Percentiles rank a stretch among this genome's conserved stretches.
phyloP scores from a whole-genome alignment of 2,329 filamentous ascomycete species.

The Monilinia fructicola region DNA sequence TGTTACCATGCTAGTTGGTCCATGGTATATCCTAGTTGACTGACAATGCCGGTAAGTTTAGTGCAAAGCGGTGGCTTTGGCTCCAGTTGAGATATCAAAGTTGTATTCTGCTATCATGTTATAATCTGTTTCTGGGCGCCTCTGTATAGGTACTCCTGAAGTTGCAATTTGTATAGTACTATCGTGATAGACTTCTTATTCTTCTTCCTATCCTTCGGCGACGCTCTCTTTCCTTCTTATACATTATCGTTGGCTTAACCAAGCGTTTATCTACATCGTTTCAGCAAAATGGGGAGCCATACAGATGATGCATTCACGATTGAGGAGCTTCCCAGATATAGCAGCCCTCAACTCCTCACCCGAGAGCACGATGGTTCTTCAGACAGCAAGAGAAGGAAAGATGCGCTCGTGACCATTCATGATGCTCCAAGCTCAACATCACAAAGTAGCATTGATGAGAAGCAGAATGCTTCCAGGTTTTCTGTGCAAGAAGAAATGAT shows the following conservation, averaged over 20 bases:
- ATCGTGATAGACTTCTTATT: background rate
- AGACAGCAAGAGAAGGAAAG: background rate
- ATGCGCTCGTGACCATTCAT: slow-evolving; percentile 8
- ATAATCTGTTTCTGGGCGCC: slow-evolving; percentile 4
- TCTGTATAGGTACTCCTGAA: background rate
- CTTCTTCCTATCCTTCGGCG: background rate
- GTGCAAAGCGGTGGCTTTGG: background rate
- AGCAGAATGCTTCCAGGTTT: background rate
- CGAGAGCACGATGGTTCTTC: background rate
- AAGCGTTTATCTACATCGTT: background rate
- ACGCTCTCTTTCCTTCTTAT: background rate
- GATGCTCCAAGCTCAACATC: slow-evolving; percentile 1
- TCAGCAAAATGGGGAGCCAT: background rate
- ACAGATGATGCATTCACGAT: background rate
- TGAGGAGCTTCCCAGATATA: slow-evolving; percentile 7
- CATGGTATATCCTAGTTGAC: background rate
- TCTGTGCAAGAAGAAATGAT: slow-evolving; percentile 11
- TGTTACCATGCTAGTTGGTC: background rate
- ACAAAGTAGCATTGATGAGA: background rate
- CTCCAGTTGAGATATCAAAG: background rate
- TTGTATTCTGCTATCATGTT: background rate
- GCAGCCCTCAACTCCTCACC: background rate
- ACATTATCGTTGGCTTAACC: background rate
- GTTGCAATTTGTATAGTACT: background rate
- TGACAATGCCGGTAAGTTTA: background rate